Percentiles rank a stretch among this genome's conserved stretches.
Evolutionary conservation across 2,329 filamentous ascomycete species (phyloP).

Genomic region (Monosporascus sp.): DNA sequence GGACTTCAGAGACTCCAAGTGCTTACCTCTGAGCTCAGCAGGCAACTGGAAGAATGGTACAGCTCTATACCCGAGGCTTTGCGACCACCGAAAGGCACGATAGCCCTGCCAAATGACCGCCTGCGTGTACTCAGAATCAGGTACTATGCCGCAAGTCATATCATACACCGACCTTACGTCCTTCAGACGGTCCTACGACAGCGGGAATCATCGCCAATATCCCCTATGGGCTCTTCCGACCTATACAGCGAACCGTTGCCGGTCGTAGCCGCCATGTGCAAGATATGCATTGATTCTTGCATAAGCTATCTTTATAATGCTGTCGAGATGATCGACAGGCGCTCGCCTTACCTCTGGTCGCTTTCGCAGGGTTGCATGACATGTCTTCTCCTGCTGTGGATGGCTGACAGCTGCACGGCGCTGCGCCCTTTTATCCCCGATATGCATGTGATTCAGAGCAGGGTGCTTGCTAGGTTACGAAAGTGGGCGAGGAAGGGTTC

Average conservation of each 20-base stretch:
- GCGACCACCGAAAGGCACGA: slow-evolving; percentile 49
- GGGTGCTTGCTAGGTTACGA: slow-evolving; percentile 22
- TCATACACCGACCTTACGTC: slow-evolving; percentile 61
- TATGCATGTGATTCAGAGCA: slow-evolving; percentile 21
- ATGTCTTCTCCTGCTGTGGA: slow-evolving; percentile 26
- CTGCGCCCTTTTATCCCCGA: slow-evolving; percentile 22
- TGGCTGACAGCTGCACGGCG: slow-evolving; percentile 25
- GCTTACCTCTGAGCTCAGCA: slow-evolving; percentile 30
- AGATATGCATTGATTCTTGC: slow-evolving; percentile 30
- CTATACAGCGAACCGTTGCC: slow-evolving; percentile 17
- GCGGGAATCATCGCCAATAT: slow-evolving; percentile 14
- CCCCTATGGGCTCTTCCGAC: slow-evolving; percentile 13
- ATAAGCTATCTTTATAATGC: slow-evolving; percentile 29
- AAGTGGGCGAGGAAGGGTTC: slow-evolving; percentile 28
- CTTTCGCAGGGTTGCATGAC: slow-evolving; percentile 30
- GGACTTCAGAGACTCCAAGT: slow-evolving; percentile 24
- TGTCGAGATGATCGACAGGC: slow-evolving; percentile 28
- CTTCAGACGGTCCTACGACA: slow-evolving; percentile 21
- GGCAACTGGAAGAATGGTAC: slow-evolving; percentile 34
- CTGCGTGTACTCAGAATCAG: slow-evolving; percentile 64
- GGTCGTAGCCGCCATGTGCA: slow-evolving; percentile 28
- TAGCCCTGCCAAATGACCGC: slow-evolving; percentile 54
- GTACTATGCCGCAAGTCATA: slow-evolving; percentile 65
- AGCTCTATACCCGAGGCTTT: slow-evolving; percentile 29
- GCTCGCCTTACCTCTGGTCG: slow-evolving; percentile 33